A percentile compares a stretch with the other conserved stretches of the same genome.
These are phyloP conservation scores for Boletus insuetus DNA, from an alignment of 768 basidiomycete genomes.

Conservation along the genomic window DNA sequence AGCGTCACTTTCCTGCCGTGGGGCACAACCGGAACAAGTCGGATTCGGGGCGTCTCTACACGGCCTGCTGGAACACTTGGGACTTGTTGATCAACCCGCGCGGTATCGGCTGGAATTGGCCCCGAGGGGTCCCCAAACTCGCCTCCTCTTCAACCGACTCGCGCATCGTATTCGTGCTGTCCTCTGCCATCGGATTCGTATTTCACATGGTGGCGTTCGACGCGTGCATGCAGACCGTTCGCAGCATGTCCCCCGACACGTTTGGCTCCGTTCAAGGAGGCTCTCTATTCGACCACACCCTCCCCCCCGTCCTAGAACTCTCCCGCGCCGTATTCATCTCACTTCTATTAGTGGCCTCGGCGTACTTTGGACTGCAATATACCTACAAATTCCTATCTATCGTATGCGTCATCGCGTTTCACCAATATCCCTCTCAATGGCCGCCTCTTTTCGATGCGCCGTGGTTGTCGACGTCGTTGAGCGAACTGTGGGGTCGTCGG, in stretches of 20 bases:
- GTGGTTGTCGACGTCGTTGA: constrained; percentile 53
- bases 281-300: constrained; percentile 33
- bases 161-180: constrained; percentile 11
- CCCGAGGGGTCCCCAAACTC: constrained; percentile 16
- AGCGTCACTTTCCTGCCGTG: neutral
- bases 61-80: constrained; percentile 27
- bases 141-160: constrained; percentile 3
- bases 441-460: constrained; percentile 60
- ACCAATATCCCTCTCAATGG: constrained; percentile 52
- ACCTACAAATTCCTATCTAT: constrained; percentile 42
- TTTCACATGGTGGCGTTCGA: constrained; percentile 16
- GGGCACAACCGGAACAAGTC: neutral
- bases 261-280: constrained; percentile 35
- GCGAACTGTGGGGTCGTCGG: constrained; percentile 57
- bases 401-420: constrained; percentile 44
- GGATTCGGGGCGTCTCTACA: constrained; percentile 1
- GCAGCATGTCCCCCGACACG: constrained; percentile 38
- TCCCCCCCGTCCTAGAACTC: constrained; percentile 32
- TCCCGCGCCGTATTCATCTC: constrained; percentile 43
- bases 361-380: constrained; percentile 47
- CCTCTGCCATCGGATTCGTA: neutral
- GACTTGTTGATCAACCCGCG: constrained; percentile 25
- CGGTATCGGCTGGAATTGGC: constrained; percentile 31
- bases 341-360: constrained; percentile 39
- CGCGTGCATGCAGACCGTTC: constrained; percentile 8